Evolutionary conservation across 148 eudicot genomes (phyloP), one percentile per base, ranked within the genome.

Genomic region (Salicornia ramosissima): DNA sequence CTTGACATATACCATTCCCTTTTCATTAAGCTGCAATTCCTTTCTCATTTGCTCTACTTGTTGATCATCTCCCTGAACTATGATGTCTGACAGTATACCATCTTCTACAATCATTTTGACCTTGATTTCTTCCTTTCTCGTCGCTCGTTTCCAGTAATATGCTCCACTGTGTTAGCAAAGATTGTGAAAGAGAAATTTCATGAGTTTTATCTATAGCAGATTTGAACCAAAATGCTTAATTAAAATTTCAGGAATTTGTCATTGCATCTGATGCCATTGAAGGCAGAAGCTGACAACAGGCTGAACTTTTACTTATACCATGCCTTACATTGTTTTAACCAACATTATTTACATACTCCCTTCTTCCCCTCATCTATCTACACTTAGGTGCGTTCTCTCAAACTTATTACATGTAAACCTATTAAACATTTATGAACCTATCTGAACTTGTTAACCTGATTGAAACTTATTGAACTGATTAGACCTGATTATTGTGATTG

Each of bases 1-100:
- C 68, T 92, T 93, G 31, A 93, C 98, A 81, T 93, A 93, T 6
- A 93, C 92, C 98, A 93, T 93, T 59, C 92, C 98, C 77, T 93
- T 93, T 64, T 93, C 98, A 68, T 77, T 83, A 29, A 90, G 76
- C 77, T 83, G 85, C 45, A 90, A 87, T 73, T 92, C 96, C 85
- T 81, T 92, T 64, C 97, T 82, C 83, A 92, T 72, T 76, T 87
- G 88, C 18, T 92, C 97, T 1, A 92, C 90, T 56, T 92, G 96
- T 67, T 77, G 80, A 76, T 92, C 97, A 71, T 92, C 97, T 14
- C 97, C 97, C 68, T 90, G 96, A 49, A 93, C 98, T 24, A 90
- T 30, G 25, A 93, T 68, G 77, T 93, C 96, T 1, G 90, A 84
- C 42, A 93, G 70, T 42, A 71, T 78, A 24, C 92, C 95, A 31